Evolutionary conservation across 768 basidiomycete genomes (phyloP).

Genomic region (Astraeus odoratus): DNA sequence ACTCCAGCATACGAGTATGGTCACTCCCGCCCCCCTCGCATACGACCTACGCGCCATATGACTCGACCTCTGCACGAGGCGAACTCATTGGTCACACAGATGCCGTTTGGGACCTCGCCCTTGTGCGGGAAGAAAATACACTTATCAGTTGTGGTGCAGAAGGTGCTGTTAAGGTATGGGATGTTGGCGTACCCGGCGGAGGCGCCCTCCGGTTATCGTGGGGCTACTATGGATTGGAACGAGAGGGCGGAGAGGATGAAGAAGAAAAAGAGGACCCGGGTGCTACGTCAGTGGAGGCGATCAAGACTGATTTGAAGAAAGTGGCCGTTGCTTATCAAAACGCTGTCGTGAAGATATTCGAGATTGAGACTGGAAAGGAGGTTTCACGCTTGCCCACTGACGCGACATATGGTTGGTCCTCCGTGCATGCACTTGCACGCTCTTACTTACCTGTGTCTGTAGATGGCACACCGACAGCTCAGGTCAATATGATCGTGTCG

Average conservation of each 20-base stretch:
- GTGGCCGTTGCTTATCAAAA: slow-evolving; percentile 90
- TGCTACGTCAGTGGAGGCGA: slow-evolving; percentile 78
- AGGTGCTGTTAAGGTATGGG: slow-evolving; percentile 91
- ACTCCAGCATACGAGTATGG: slow-evolving; percentile 92
- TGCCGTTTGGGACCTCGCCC: slow-evolving; percentile 91
- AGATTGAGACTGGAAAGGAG: slow-evolving; percentile 85
- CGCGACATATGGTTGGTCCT: slow-evolving; percentile 42
- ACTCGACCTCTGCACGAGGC: slow-evolving; percentile 67
- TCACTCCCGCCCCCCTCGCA: slow-evolving; percentile 66
- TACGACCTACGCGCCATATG: slow-evolving; percentile 89
- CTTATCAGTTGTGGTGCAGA: slow-evolving; percentile 90
- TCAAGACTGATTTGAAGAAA: slow-evolving; percentile 77
- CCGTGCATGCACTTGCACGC: slow-evolving; percentile 12
- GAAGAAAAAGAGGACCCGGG: slow-evolving; percentile 46
- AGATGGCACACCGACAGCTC: slow-evolving; percentile 73
- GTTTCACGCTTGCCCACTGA: slow-evolving; percentile 54
- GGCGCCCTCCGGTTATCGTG: slow-evolving; percentile 64
- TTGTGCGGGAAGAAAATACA: slow-evolving; percentile 75
- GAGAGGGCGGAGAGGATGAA: slow-evolving; percentile 29
- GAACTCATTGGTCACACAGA: slow-evolving; percentile 91
- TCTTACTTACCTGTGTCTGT: slow-evolving; percentile 6
- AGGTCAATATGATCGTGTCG: slow-evolving; percentile 81
- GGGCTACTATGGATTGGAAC: slow-evolving; percentile 68
- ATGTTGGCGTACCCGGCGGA: slow-evolving; percentile 63
- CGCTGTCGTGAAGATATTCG: slow-evolving; percentile 84